Evolutionary conservation across 1,139 yeast species (phyloP).

Genomic region (Yamadazyma atlantica): DNA sequence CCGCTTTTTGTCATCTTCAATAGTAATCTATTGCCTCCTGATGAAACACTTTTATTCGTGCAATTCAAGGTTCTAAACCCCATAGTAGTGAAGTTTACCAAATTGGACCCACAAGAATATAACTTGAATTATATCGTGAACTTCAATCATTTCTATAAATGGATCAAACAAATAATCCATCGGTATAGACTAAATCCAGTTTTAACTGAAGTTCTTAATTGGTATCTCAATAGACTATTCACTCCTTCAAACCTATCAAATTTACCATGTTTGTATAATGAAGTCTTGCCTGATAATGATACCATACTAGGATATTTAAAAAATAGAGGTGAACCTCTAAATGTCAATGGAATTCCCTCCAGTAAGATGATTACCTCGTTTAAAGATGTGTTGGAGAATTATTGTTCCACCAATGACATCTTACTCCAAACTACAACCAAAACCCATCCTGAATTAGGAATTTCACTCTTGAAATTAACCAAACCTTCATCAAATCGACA

Average conservation of each 20-base stretch:
- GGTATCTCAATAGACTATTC: constrained; percentile 2
- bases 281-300: constrained; percentile 3
- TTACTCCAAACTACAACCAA: constrained; percentile 19
- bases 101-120: neutral
- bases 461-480: constrained; percentile 21
- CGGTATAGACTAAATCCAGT: neutral
- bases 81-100: constrained; percentile 15
- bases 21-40: constrained; percentile 1
- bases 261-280: neutral
- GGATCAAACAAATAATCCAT: neutral
- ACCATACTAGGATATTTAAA: constrained; percentile 3
- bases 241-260: neutral
- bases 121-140: constrained; percentile 1
- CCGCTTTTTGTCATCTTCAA: constrained; percentile 1
- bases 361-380: constrained; percentile 32
- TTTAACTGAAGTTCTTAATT: neutral
- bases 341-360: constrained; percentile 31
- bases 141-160: neutral
- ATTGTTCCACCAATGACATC: constrained; percentile 28
- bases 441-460: constrained; percentile 21
- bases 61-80: constrained; percentile 36
- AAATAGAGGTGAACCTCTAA: neutral
- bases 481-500: neutral
- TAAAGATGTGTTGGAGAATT: constrained; percentile 36
- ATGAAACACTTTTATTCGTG: constrained; percentile 13